Evolutionary conservation across 495 filamentous ascomycete species (phyloP).

Genomic region (Aspergillus heteromorphus): DNA sequence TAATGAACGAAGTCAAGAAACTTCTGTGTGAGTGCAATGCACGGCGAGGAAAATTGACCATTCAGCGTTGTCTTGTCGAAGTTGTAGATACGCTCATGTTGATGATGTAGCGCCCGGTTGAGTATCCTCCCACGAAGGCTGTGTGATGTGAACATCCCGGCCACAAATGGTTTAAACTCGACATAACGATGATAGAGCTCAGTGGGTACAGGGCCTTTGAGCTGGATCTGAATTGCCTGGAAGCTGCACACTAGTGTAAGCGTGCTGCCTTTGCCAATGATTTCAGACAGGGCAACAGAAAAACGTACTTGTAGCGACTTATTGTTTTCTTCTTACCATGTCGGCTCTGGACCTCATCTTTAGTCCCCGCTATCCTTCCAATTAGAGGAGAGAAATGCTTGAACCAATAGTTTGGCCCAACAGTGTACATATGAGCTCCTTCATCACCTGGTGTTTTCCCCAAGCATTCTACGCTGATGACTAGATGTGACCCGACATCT

Average conservation of each 20-base stretch:
- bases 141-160: conserved; percentile 74
- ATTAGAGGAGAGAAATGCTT: conserved; percentile 88
- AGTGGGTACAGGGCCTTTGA: conserved; percentile 73
- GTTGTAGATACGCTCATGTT: conserved; percentile 84
- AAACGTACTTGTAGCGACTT: conserved; percentile 63
- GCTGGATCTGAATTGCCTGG: conserved; percentile 88
- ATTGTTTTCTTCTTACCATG: conserved; percentile 49
- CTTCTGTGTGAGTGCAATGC: conserved; percentile 59
- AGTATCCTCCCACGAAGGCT: conserved; percentile 74
- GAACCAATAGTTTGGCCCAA: conserved; percentile 70
- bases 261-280: not conserved
- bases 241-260: conserved; percentile 50
- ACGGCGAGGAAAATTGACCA: conserved; percentile 54
- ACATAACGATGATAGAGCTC: conserved; percentile 85
- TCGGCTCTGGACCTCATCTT: conserved; percentile 50
- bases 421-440: conserved; percentile 73
- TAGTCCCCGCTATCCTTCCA: conserved; percentile 72
- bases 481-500: conserved; percentile 55
- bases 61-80: conserved; percentile 68
- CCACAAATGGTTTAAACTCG: conserved; percentile 86
- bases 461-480: conserved; percentile 66
- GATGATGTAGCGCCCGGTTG: conserved; percentile 80
- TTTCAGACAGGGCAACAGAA: not conserved
- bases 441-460: conserved; percentile 66
- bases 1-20: conserved; percentile 85